A percentile compares a stretch with the other conserved stretches of the same genome.
phyloP scores from a whole-genome alignment of 441 rosid species.

The Arabidopsis hybrid region DNA sequence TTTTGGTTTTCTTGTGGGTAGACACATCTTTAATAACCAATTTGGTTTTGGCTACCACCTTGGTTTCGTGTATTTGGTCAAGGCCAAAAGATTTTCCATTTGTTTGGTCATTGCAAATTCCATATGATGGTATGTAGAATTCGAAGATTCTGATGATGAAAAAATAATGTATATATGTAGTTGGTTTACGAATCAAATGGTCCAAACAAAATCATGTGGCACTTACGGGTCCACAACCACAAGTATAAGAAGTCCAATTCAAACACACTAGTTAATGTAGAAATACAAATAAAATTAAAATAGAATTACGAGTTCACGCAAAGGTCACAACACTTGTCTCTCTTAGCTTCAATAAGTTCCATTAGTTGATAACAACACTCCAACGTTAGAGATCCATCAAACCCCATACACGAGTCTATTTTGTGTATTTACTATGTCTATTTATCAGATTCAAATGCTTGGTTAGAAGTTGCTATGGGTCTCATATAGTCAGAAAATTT shows the following conservation, averaged over 20 bases:
- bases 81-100: constrained; percentile 14
- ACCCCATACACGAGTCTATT: constrained; percentile 31
- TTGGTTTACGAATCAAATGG: constrained; percentile 29
- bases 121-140: constrained; percentile 18
- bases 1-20: constrained; percentile 21
- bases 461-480: constrained; percentile 16
- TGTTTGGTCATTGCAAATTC: constrained; percentile 9
- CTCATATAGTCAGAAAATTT: constrained; percentile 9
- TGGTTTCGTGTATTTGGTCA: constrained; percentile 29
- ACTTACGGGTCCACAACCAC: constrained; percentile 28
- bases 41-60: constrained; percentile 19
- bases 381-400: constrained; percentile 33
- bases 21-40: constrained; percentile 12
- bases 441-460: constrained; percentile 10
- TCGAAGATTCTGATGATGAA: constrained; percentile 20
- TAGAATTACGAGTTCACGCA: constrained; percentile 36
- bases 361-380: constrained; percentile 35
- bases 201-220: constrained; percentile 35
- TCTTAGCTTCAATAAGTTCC: constrained; percentile 27
- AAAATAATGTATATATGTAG: constrained; percentile 12
- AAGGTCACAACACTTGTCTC: constrained; percentile 40
- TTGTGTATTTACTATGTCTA: constrained; percentile 27
- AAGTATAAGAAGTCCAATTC: constrained; percentile 29
- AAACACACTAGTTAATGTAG: constrained; percentile 30
- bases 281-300: constrained; percentile 17